A percentile compares a stretch with the other conserved stretches of the same genome.
phyloP scores from a whole-genome alignment of 306 rosid genomes.

The Mucuna pruriens region DNA sequence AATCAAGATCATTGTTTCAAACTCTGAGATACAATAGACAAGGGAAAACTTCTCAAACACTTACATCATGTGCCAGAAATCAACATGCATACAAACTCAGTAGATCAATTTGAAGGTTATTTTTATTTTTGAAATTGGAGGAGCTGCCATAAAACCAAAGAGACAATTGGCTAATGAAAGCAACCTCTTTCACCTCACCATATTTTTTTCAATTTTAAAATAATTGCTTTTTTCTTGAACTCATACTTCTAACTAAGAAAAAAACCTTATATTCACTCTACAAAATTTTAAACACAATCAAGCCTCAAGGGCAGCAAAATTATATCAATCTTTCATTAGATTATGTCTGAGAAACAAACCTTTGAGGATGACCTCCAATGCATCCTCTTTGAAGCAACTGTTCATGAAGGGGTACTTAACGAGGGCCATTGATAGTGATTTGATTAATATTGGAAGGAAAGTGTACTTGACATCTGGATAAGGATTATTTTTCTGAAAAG shows the following conservation, averaged over 20 bases:
- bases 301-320: background rate
- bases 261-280: background rate
- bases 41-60: slow-evolving; percentile 8
- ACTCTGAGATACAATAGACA: background rate
- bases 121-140: too few relatives aligned
- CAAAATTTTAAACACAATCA: slow-evolving; percentile 6
- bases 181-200: too few relatives aligned
- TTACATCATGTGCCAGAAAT: background rate
- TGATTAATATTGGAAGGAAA: slow-evolving; percentile 82
- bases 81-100: background rate
- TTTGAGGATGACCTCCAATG: slow-evolving; percentile 77
- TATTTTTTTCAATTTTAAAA: too few relatives aligned
- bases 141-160: too few relatives aligned
- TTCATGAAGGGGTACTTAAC: slow-evolving; percentile 74
- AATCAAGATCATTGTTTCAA: background rate
- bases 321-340: slow-evolving; percentile 4
- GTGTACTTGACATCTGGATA: slow-evolving; percentile 79
- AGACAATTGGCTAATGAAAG: too few relatives aligned
- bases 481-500: slow-evolving; percentile 73
- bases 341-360: slow-evolving; percentile 55
- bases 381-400: slow-evolving; percentile 85
- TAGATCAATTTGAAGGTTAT: background rate
- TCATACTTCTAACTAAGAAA: background rate
- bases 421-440: slow-evolving; percentile 86
- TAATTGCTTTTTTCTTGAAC: slow-evolving; percentile 13